These are phyloP conservation scores for Penicillium sp. DNA, from an alignment of 2,329 filamentous ascomycete species.

Conservation along the genomic window DNA sequence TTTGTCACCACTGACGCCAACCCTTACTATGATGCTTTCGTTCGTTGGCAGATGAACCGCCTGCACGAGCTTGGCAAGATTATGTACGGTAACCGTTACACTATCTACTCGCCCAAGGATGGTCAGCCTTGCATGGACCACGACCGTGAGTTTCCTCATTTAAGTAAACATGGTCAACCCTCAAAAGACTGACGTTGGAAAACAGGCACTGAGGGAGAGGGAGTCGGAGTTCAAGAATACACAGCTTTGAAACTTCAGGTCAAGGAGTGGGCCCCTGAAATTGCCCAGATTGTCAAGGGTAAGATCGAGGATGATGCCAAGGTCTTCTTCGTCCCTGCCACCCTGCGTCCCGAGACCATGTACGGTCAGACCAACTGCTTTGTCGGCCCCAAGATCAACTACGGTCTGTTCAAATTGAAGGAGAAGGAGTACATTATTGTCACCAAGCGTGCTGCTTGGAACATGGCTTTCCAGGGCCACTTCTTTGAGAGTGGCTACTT, in stretches of 20 bases:
- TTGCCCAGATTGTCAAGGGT: conserved; percentile 69
- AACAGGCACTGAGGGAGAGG: conserved; percentile 67
- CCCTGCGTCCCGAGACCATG: conserved; percentile 95
- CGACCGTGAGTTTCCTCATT: conserved; percentile 55
- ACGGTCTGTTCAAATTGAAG: conserved; percentile 81
- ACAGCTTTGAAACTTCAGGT: conserved; percentile 89
- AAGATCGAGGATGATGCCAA: conserved; percentile 78
- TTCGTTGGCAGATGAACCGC: conserved; percentile 95
- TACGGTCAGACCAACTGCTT: conserved; percentile 98
- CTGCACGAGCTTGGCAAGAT: conserved; percentile 89
- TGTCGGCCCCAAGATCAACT: conserved; percentile 84
- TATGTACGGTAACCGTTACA: conserved; percentile 90
- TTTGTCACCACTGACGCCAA: conserved; percentile 97
- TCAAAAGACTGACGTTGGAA: too few relatives aligned
- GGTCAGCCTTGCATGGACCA: conserved; percentile 87
- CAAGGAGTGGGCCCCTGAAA: conserved; percentile 80
- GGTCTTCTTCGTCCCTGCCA: conserved; percentile 89
- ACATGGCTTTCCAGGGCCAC: conserved; percentile 93
- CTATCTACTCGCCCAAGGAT: conserved; percentile 88
- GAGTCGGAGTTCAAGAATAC: conserved; percentile 85
- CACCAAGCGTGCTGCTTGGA: conserved; percentile 80
- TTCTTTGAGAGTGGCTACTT: conserved; percentile 61
- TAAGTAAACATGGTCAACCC: too few relatives aligned
- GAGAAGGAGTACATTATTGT: conserved; percentile 81
- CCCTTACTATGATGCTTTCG: conserved; percentile 93